These are phyloP conservation scores for Boeremia exigua DNA, from an alignment of 2,329 filamentous ascomycete species.

Conservation along the genomic window DNA sequence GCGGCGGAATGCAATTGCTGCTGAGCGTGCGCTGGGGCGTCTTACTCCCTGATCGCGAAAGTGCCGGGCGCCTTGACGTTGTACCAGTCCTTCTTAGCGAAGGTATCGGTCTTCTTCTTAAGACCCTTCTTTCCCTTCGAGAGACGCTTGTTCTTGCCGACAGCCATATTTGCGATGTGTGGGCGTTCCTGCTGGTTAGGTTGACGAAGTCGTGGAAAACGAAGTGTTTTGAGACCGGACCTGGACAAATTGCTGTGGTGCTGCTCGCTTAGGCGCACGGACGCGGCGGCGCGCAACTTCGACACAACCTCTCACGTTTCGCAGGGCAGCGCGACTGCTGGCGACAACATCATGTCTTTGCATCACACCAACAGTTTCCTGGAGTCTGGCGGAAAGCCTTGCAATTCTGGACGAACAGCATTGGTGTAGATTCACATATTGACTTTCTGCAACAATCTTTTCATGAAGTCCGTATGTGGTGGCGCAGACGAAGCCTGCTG, in stretches of 20 bases:
- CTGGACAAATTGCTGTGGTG: slow-evolving; percentile 8
- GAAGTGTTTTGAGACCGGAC: neutral
- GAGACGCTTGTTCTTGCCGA: slow-evolving; percentile 99
- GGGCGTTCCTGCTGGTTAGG: slow-evolving; percentile 38
- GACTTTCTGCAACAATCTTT: no score
- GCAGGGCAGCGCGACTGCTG: no score
- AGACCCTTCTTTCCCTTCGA: slow-evolving; percentile 99
- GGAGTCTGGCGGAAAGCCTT: no score
- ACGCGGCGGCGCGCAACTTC: no score
- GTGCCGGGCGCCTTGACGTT: slow-evolving; percentile 97
- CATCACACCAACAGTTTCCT: no score
- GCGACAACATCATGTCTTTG: no score
- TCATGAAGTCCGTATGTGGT: no score
- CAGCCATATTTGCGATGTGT: slow-evolving; percentile 74
- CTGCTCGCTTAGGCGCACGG: neutral
- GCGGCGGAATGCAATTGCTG: slow-evolving; percentile 13
- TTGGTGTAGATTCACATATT: no score
- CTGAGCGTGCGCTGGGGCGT: slow-evolving; percentile 22
- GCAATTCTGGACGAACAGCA: no score
- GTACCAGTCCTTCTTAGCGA: slow-evolving; percentile 99
- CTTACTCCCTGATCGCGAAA: slow-evolving; percentile 97
- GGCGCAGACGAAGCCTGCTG: no score
- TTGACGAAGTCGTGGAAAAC: slow-evolving; percentile 33
- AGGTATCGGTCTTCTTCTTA: slow-evolving; percentile 99
- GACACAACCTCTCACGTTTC: no score